Evolutionary conservation across 2,329 filamentous ascomycete genomes (phyloP), one percentile per base, ranked within the genome.

Genomic region (Emergomyces orientalis): DNA sequence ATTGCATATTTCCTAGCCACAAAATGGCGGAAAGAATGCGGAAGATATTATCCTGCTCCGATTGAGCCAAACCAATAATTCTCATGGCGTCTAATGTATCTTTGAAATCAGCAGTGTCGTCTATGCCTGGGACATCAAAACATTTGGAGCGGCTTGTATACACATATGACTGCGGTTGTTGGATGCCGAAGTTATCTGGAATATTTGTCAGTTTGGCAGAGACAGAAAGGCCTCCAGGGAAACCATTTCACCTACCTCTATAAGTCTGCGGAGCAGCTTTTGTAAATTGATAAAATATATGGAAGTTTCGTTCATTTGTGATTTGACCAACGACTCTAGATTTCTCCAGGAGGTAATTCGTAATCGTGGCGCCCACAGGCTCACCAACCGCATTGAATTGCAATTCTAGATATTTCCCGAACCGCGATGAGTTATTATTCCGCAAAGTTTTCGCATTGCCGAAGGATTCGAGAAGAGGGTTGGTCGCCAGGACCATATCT

Each of bases 251-350:
- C 72, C 64, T 76, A 82, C 80, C 80, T 74, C 91, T 84, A 76
- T 97, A 95, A 64, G 88, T 85, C 68, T 88, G 83, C n/a, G 91
- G 89, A 11, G 93, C 93, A 3, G 90, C 91, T 78, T 97, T 99
- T 56, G 94, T 90, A 76, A 97, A 97, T 76, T 99, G 94, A 78
- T 99, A 99, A 76, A 99, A 99, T 71, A 99, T 97, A 78, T 99
- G 94, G 77, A 99, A 99, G 78, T 96, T 97, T 69, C 94, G 86
- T 82, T 99, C 94, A 75, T 97, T 96, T 63, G 80, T 82, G 69
- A 97, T 97, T 79, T 97, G 94, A 19, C 93, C 91, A 11, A 96
- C 91, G 22, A 99, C 94, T 79, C 94, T 85, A 57, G 90, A 88
- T 81, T 97, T 97, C 76, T 99, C 94, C 61, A 99, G 82, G 30